Percentiles rank a stretch among this genome's conserved stretches.
These are phyloP conservation scores for Saccharomycopsis guyanensis DNA, from an alignment of 805 yeast genomes.

Conservation along the genomic window DNA sequence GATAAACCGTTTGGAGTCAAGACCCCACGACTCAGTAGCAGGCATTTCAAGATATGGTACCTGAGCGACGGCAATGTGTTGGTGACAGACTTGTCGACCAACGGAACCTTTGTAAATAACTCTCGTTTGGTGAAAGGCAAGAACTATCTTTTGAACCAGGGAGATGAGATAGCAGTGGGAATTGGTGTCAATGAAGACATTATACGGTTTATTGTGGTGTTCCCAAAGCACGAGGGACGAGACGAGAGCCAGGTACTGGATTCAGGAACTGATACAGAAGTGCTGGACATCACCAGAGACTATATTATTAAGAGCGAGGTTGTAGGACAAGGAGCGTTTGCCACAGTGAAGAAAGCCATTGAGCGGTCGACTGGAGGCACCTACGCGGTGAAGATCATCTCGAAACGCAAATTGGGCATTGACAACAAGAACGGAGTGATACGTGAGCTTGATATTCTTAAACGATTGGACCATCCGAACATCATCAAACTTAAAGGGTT, in stretches of 20 bases:
- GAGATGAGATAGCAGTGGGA: constrained; percentile 90
- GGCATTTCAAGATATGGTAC: constrained; percentile 67
- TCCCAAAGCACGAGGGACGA: constrained; percentile 31
- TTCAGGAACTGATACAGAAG: constrained; percentile 3
- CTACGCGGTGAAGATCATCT: constrained; percentile 86
- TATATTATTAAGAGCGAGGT: constrained; percentile 77
- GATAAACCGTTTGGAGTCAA: constrained; percentile 55
- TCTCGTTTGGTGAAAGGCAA: constrained; percentile 64
- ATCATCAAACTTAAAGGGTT: constrained; percentile 78
- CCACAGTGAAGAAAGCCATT: constrained; percentile 86
- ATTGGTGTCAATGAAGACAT: constrained; percentile 72
- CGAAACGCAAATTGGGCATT: constrained; percentile 67
- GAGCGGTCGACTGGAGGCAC: constrained; percentile 80
- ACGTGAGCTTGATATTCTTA: constrained; percentile 75
- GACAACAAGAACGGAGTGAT: constrained; percentile 77
- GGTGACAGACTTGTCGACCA: constrained; percentile 67
- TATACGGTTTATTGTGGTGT: constrained; percentile 39
- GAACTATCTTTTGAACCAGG: constrained; percentile 77
- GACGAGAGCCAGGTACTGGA: constrained; percentile 22
- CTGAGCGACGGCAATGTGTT: constrained; percentile 45
- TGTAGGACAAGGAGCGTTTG: constrained; percentile 98
- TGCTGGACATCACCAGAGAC: constrained; percentile 50
- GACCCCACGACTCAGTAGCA: constrained; percentile 62
- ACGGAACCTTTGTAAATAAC: constrained; percentile 85
- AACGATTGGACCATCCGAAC: constrained; percentile 73